Evolutionary conservation across 2,329 filamentous ascomycete species (phyloP), one percentile per base, ranked within the genome.

Genomic region (Colletotrichum lupini): DNA sequence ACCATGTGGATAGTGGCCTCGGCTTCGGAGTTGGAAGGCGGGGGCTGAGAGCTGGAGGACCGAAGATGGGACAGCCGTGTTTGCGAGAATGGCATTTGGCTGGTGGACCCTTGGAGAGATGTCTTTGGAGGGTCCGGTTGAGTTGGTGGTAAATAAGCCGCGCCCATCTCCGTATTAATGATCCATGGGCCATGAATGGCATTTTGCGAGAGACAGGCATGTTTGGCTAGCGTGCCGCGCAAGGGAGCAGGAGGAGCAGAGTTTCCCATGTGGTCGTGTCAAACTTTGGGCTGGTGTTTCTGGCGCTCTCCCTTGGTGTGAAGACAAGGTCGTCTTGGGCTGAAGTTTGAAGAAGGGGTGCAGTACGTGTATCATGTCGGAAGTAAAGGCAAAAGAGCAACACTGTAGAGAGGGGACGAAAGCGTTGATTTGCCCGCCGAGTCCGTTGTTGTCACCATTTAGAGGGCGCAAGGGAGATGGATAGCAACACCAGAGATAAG

Each of bases 231-330:
- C 60, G 42, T 22, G 42, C 19, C 42, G 42, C 42, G 52, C 62
- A 28, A 42, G 30, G 32, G 62, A 42, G 52, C 22, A 49, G 46
- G 46, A 65, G 19, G 64, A 59, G 55, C 64, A 59, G 16, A 65
- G 66, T 73, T 72, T 70, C 55, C 62, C 60, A 64, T 70, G 70
- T 73, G 59, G 67, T 22, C 46, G 37, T 63, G 60, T 65, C 66
- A 65, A 70, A 70, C 32, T 65, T 69, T 46, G 53, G 59, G 30
- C 16, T 35, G 55, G 28, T 37, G 53, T 70, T 73, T 70, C 70
- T 68, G 46, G 37, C 60, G 55, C 55, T 70, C 58, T 55, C 67
- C 37, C 65, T 72, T 69, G 58, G 42, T 42, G 59, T 42, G 9
- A 26, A 42, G 37, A 60, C 55, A 42, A 12, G n/a, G 30, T 19